phyloP scores from a whole-genome alignment of 176 grass and related monocot species.

The Oryza nivara region DNA sequence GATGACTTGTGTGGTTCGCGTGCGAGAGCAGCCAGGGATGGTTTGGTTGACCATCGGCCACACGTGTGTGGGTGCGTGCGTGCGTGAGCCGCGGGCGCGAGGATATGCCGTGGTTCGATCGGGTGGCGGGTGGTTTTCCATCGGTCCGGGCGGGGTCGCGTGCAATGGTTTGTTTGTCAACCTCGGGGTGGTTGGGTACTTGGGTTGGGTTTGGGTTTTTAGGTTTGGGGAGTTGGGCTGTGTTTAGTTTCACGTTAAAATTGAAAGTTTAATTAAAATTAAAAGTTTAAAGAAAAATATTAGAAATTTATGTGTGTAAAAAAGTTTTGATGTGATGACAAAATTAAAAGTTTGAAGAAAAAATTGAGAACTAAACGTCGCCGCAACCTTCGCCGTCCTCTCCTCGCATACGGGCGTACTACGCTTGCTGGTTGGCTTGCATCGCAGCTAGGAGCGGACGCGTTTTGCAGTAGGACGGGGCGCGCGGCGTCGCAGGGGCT shows the following conservation, averaged over 20 bases:
- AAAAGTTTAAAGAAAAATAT: too few relatives aligned
- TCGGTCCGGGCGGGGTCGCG: not conserved
- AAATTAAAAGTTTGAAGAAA: too few relatives aligned
- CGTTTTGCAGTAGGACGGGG: too few relatives aligned
- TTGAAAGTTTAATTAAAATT: too few relatives aligned
- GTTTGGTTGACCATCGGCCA: slow-evolving; percentile 30
- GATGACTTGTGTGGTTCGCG: slow-evolving; percentile 4
- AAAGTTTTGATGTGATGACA: too few relatives aligned
- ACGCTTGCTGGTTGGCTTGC: too few relatives aligned
- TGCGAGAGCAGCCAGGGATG: not conserved
- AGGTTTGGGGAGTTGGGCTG: too few relatives aligned
- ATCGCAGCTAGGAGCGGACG: too few relatives aligned
- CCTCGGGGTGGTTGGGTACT: slow-evolving; percentile 15
- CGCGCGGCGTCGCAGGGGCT: too few relatives aligned
- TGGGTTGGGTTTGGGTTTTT: slow-evolving; percentile 5
- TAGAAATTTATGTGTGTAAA: too few relatives aligned
- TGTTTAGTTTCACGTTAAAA: too few relatives aligned
- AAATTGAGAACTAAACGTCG: not conserved
- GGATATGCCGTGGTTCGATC: not conserved
- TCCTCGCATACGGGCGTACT: too few relatives aligned
- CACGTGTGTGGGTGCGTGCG: not conserved
- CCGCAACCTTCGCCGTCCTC: not conserved
- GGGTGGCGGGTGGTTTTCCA: slow-evolving; percentile 29
- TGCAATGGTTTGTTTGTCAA: slow-evolving; percentile 35
- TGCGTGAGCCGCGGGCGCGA: not conserved